These are phyloP conservation scores for Chrysanthemum lavandulifolium DNA, from an alignment of 129 eudicot species.

Conservation along the genomic window DNA sequence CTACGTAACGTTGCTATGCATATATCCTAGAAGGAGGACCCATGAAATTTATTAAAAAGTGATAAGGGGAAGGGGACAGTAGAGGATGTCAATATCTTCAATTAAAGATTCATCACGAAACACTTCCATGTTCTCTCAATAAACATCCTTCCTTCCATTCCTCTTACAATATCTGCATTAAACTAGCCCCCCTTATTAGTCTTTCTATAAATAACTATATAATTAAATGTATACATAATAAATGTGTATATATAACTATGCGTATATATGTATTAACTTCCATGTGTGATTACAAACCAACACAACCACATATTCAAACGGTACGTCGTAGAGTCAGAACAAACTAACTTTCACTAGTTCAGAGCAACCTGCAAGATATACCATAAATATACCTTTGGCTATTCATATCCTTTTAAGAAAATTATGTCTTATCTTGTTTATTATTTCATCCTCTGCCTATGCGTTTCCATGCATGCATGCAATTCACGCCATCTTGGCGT, in stretches of 20 bases:
- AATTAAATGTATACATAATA: not conserved
- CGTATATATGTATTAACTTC: slow-evolving; percentile 12
- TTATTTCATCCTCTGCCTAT: slow-evolving; percentile 38
- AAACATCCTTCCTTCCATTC: slow-evolving; percentile 45
- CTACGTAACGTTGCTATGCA: slow-evolving; percentile 27
- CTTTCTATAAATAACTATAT: slow-evolving; percentile 6
- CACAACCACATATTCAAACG: slow-evolving; percentile 30
- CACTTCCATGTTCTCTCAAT: slow-evolving; percentile 77
- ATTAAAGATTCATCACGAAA: slow-evolving; percentile 54
- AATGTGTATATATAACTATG: not conserved
- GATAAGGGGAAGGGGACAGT: slow-evolving; percentile 58
- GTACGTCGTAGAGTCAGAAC: slow-evolving; percentile 19
- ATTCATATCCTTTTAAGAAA: slow-evolving; percentile 7
- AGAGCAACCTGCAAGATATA: slow-evolving; percentile 20
- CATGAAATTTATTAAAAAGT: slow-evolving; percentile 38
- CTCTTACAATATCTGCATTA: slow-evolving; percentile 52
- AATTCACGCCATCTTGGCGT: slow-evolving; percentile 40
- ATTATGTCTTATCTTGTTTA: slow-evolving; percentile 43
- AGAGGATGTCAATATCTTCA: slow-evolving; percentile 55
- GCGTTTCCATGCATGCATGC: slow-evolving; percentile 68
- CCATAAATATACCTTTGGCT: slow-evolving; percentile 11
- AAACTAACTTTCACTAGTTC: slow-evolving; percentile 33
- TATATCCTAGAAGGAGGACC: slow-evolving; percentile 11
- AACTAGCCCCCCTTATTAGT: slow-evolving; percentile 31
- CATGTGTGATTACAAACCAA: slow-evolving; percentile 36